Conservation (phyloP, 1,139 yeast genomes). For the Fermentozyma sake region DNA sequence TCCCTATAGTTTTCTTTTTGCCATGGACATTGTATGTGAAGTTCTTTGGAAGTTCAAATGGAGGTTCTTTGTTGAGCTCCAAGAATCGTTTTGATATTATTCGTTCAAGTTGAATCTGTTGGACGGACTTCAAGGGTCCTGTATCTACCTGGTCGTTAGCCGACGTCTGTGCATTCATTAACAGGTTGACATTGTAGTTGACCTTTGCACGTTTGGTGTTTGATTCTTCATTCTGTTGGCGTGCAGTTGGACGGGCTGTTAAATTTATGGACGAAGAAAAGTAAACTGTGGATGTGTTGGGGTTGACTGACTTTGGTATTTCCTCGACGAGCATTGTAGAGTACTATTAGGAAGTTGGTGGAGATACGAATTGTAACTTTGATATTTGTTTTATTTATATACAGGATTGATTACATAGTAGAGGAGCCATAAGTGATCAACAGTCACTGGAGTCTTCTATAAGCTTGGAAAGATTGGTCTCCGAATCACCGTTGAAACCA, state of each 20-base stretch:
- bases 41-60: constrained; percentile 42
- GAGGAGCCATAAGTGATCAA: too few relatives aligned
- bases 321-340: constrained; percentile 42
- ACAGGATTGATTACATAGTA: too few relatives aligned
- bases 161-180: constrained; percentile 44
- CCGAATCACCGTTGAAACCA: too few relatives aligned
- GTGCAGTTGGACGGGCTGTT: constrained; percentile 33
- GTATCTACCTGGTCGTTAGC: constrained; percentile 22
- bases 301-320: constrained; percentile 32
- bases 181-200: constrained; percentile 41
- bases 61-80: constrained; percentile 34
- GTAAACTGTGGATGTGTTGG: constrained; percentile 36
- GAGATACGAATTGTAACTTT: too few relatives aligned
- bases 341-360: neutral
- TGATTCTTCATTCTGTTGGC: constrained; percentile 15
- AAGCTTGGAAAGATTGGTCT: too few relatives aligned
- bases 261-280: constrained; percentile 43
- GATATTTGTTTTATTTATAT: too few relatives aligned
- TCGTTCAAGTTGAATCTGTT: constrained; percentile 41
- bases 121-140: constrained; percentile 41
- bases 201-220: constrained; percentile 36
- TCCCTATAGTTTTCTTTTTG: constrained; percentile 33
- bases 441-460: too few relatives aligned
- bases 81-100: constrained; percentile 33
- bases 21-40: constrained; percentile 30